Base-by-base conservation (phyloP, 139 green algal species). In the Trebouxia sp. region DNA sequence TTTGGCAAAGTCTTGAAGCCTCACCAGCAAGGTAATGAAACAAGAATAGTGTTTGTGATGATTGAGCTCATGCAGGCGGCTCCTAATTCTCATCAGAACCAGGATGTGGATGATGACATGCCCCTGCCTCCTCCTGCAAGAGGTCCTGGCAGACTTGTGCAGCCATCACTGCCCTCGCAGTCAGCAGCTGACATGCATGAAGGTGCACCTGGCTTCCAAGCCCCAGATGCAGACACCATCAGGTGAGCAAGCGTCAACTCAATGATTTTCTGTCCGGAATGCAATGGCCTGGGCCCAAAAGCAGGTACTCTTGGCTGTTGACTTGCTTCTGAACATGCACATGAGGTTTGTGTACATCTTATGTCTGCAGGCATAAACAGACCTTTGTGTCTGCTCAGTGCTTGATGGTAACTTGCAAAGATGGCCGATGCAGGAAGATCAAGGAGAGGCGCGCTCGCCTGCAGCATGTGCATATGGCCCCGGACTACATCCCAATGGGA, bases 391-490 rank as follows among this genome's bases (percentile, higher is more conserved):
- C 17, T 28, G 32, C 30, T 32, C 14, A 15, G 43, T 35, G 32
- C 37, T 39, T 3, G 22, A 35, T 38, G 65, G 20, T 24, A 72
- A n/a, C 48, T 9, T 80, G 47, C 10, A 70, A 32, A 48, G 28
- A 50, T 30, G 43, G 10, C 14, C 50, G 47, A 53, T 80, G 37
- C 82, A 93, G 88, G 79, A 81, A 84, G 10, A 91, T 88, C 14
- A 94, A 94, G 84, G 89, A 87, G 12, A 93, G 94, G 79, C 83
- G 93, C n/a, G 93, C 95, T 82, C 85, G 89, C 32, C 74, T 96
- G 42, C 84, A 92, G 3, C 84, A 88, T 48, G 91, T 89, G 8
- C 89, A 92, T 72, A 77, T 92, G 7, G 92, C 92, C 0, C 91
- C 91, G 1, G 91, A 96, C 86, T 97, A 96, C 65, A 67, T 96